phyloP scores from a whole-genome alignment of 2,329 filamentous ascomycete genomes.

The Microsporum ferrugineum region DNA sequence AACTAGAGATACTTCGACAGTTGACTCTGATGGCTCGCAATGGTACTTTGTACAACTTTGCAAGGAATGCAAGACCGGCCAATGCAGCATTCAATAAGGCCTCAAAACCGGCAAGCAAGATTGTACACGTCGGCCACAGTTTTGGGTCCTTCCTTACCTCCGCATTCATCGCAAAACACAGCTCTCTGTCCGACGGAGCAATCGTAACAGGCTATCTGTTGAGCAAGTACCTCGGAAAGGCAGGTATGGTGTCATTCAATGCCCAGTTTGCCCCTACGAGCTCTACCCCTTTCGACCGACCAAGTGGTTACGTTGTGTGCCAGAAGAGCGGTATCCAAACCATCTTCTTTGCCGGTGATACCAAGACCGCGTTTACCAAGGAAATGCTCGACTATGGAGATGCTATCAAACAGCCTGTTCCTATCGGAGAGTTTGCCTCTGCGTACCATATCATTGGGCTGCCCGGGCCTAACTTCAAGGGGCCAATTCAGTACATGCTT shows the following conservation, averaged over 20 bases:
- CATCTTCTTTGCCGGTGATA: constrained; percentile 14
- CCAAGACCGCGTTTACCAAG: constrained; percentile 12
- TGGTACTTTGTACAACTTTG: constrained; percentile 23
- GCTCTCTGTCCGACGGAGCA: constrained; percentile 27
- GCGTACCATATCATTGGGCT: constrained; percentile 15
- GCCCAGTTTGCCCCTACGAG: constrained; percentile 9
- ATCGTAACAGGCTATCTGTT: constrained; percentile 31
- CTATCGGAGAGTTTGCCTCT: constrained; percentile 13
- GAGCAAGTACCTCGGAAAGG: constrained; percentile 14
- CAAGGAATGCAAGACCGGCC: constrained; percentile 3
- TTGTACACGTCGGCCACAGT: constrained; percentile 30
- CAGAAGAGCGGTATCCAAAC: constrained; percentile 14
- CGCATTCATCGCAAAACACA: constrained; percentile 24
- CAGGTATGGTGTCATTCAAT: constrained; percentile 9
- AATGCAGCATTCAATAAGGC: constrained; percentile 1
- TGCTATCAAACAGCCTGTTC: constrained; percentile 14
- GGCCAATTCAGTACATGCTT: constrained; percentile 25
- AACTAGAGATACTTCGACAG: constrained; percentile 29
- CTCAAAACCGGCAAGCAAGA: constrained; percentile 21
- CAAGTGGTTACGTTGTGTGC: constrained; percentile 8
- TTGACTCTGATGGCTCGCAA: constrained; percentile 29
- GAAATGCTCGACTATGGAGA: constrained; percentile 15
- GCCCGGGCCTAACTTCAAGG: constrained; percentile 21
- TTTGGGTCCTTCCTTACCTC: constrained; percentile 27
- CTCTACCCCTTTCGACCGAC: constrained; percentile 6